phyloP scores from a whole-genome alignment of 805 yeast genomes.

The Pichia eremophila region DNA sequence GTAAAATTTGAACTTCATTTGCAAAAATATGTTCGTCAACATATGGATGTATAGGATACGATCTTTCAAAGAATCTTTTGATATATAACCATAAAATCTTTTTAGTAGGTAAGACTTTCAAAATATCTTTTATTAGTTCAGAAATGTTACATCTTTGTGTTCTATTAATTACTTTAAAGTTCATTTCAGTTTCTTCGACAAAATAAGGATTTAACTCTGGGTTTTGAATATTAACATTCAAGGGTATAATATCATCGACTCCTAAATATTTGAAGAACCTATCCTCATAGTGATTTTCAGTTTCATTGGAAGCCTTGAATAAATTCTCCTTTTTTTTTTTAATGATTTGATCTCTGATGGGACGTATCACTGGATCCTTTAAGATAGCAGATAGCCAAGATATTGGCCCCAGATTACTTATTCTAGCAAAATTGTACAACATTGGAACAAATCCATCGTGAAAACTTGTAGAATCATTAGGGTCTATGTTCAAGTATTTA shows the following conservation, averaged over 20 bases:
- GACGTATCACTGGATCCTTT: constrained; percentile 34
- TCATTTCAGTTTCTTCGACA: neutral
- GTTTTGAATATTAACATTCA: neutral
- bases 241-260: constrained; percentile 29
- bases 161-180: constrained; percentile 7
- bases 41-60: constrained; percentile 41
- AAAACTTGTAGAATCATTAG: constrained; percentile 32
- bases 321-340: constrained; percentile 13
- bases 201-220: neutral
- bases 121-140: constrained; percentile 15
- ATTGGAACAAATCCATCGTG: constrained; percentile 36
- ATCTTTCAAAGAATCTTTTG: constrained; percentile 33
- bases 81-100: constrained; percentile 37
- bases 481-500: constrained; percentile 12
- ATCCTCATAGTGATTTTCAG: constrained; percentile 20
- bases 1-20: constrained; percentile 26
- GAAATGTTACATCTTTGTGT: neutral
- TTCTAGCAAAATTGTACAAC: constrained; percentile 30
- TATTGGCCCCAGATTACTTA: constrained; percentile 43
- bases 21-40: constrained; percentile 31
- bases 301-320: constrained; percentile 3
- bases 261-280: constrained; percentile 30
- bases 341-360: constrained; percentile 26
- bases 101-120: constrained; percentile 32
- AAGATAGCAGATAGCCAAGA: constrained; percentile 39